Base-by-base conservation (phyloP, 2,329 filamentous ascomycete species). In the Tothia fuscella region DNA sequence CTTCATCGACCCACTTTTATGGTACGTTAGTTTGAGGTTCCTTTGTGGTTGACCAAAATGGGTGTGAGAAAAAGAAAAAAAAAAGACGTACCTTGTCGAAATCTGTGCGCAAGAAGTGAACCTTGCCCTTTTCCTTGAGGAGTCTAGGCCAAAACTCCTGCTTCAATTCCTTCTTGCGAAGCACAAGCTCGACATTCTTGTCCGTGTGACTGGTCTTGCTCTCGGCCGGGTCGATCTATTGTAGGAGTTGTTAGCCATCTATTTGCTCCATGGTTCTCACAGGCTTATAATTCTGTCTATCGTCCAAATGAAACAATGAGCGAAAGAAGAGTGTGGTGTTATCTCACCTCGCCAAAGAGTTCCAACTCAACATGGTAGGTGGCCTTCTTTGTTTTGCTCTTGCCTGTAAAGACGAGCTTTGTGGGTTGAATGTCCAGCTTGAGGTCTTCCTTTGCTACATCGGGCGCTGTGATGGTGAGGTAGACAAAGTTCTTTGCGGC, bases 101-200 rank as follows among this genome's bases (percentile, higher is more conserved):
- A 69, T 98, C 82, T 50, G 91, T 96, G 80, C 94, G 94, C 57
- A 98, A 67, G 76, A 87, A 98, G 69, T 96, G 91, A 42, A 84
- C 68, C 72, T 86, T 94, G 74, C 85, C 81, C 52, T 70, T 64
- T 47, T 89, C 84, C 79, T 95, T 95, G 61, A 95, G 74, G 56
- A 98, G 74, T 50, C 91, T 79, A 49, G 88, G 88, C 91, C 91
- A 98, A 76, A 81, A 96, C 66, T 91, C 86, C 57, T 86, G 78
- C 66, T 87, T 84, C 50, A 91, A 74, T 59, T 93, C 87, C 80
- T 95, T 95, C 83, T 98, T 98, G 66, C 85, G 78, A 63, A 98
- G 74, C 61, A 93, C 83, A 55, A 96, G 65, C 71, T 93, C 82
- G 52, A 95, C 72, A 57, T 87, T 87, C 65, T 89, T 86, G 58